Percentiles rank a stretch among this genome's conserved stretches.
Evolutionary conservation across 2,329 filamentous ascomycete species (phyloP).

Genomic region (Calonectria multiphialidica): DNA sequence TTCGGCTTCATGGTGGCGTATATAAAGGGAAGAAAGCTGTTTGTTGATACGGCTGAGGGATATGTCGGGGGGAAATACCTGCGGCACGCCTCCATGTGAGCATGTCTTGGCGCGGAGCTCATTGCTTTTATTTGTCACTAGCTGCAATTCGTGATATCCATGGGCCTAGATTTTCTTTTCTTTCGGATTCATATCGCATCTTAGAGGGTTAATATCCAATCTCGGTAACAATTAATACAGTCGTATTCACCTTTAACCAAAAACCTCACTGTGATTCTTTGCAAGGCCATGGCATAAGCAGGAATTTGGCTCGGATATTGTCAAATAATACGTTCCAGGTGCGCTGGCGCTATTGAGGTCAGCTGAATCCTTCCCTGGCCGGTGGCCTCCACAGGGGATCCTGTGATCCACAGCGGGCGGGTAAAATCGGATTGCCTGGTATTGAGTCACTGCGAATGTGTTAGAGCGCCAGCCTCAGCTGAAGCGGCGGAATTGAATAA

Average conservation of each 20-base stretch:
- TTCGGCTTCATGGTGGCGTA: slow-evolving; percentile 47
- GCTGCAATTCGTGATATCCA: not conserved
- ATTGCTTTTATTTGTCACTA: not conserved
- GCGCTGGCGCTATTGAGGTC: not conserved
- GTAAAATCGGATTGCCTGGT: slow-evolving; percentile 5
- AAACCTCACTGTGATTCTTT: not conserved
- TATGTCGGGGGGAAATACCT: slow-evolving; percentile 46
- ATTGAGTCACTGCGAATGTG: not conserved
- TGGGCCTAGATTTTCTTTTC: not conserved
- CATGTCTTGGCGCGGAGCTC: not conserved
- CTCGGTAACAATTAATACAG: not conserved
- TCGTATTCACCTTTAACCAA: not conserved
- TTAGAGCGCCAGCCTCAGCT: slow-evolving; percentile 1
- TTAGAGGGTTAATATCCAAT: not conserved
- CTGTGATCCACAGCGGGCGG: slow-evolving; percentile 6
- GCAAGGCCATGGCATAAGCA: not conserved
- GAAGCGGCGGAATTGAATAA: not conserved
- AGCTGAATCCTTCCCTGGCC: not conserved
- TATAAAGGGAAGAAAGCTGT: slow-evolving; percentile 49
- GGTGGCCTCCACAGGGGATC: not conserved
- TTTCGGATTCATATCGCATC: not conserved
- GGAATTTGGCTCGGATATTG: not conserved
- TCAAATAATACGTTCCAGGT: too few relatives aligned
- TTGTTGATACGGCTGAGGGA: slow-evolving; percentile 46
- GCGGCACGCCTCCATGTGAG: slow-evolving; percentile 45